Evolutionary conservation across 805 yeast genomes (phyloP), one percentile per base, ranked within the genome.

Genomic region (Saccharomycopsis babjevae): DNA sequence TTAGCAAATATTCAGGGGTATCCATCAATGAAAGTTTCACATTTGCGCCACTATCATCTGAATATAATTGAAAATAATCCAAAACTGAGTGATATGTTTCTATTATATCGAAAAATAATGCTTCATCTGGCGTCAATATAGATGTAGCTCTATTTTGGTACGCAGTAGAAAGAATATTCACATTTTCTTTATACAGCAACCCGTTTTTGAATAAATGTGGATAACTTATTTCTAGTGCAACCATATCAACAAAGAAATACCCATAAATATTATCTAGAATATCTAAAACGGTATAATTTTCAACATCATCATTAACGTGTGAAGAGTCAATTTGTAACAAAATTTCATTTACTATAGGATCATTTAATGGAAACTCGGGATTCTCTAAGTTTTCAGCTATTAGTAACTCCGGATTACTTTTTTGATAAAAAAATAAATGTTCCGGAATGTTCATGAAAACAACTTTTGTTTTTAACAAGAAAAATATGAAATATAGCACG

Each of bases 391-490:
- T 28, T 42, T 30, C 36, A 7, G 56, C 4, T 7, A 3, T 4
- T 36, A 13, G 15, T 32, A 32, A 32, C 8, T 34, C n/a, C 22
- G 7, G 5, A 7, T 22, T 11, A 10, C 15, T 46, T 10, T 25
- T 46, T 18, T 46, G 50, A 40, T 62, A 62, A 28, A 62, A 56
- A 28, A 62, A 58, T 32, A 62, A 39, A 43, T 62, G 57, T 18
- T 54, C 62, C 11, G 64, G 59, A 25, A 57, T 62, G 16, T 60
- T 60, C 25, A 57, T 25, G 25, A 62, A 59, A 10, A 62, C 39
- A 16, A 25, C 50, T 20, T n/a, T 20, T 11, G 57, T 36, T 10
- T 20, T 36, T 18, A 62, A 32, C 13, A 62, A 28, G 46, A 62
- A 62, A 34, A 36, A 11, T 6, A 59, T 46, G 38, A 62, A 62